Percentiles rank a stretch among this genome's conserved stretches.
phyloP scores from a whole-genome alignment of 2,329 filamentous ascomycete genomes.

The Penicillium italicum region DNA sequence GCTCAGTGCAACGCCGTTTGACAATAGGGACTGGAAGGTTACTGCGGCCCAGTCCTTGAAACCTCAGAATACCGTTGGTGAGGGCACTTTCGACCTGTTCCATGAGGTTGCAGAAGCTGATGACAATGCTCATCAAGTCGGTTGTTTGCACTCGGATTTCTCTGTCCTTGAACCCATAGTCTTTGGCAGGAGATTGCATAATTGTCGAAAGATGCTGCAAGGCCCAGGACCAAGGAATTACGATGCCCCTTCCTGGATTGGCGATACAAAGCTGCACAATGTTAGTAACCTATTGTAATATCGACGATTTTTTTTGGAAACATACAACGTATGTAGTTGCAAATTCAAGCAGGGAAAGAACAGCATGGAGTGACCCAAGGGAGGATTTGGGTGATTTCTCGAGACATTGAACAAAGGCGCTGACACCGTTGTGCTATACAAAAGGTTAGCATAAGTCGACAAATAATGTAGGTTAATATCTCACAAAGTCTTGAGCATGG shows the following conservation, averaged over 20 bases:
- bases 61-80: neutral
- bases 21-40: neutral
- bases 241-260: constrained; percentile 9
- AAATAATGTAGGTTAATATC: neutral
- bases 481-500: neutral
- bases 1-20: constrained; percentile 12
- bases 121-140: neutral
- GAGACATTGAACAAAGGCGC: neutral
- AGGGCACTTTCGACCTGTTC: constrained; percentile 4
- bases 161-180: neutral
- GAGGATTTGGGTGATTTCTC: neutral
- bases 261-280: constrained; percentile 7
- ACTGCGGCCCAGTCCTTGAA: constrained; percentile 1
- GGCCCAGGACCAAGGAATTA: constrained; percentile 15
- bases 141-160: neutral
- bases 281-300: neutral
- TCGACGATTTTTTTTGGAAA: neutral
- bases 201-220: constrained; percentile 9
- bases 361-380: constrained; percentile 4
- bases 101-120: constrained; percentile 4
- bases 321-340: constrained; percentile 10
- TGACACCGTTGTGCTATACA: neutral
- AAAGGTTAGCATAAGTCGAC: neutral
- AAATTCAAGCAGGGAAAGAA: constrained; percentile 15
- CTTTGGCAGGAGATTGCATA: neutral